Evolutionary conservation across 192 early-diverging fungal species (phyloP).

Genomic region (Funneliformis geosporum): DNA sequence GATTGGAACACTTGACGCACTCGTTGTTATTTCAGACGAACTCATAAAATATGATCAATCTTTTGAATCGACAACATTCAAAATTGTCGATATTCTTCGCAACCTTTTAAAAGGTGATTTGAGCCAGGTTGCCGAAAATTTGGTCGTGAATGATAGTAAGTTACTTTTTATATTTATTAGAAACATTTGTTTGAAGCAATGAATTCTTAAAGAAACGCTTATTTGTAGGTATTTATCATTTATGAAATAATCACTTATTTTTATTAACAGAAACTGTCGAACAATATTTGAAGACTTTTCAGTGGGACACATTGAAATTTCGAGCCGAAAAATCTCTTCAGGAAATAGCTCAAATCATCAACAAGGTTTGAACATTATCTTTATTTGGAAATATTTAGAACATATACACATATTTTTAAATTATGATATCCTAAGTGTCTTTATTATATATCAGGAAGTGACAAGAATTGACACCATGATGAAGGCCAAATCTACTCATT

Average conservation of each 20-base stretch:
- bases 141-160: constrained; percentile 84
- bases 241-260: constrained; percentile 23
- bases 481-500: constrained; percentile 87
- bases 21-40: constrained; percentile 95
- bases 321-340: constrained; percentile 88
- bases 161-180: constrained; percentile 19
- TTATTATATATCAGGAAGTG: constrained; percentile 68
- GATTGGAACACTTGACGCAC: constrained; percentile 94
- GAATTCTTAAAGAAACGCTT: neutral
- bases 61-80: constrained; percentile 73
- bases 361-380: constrained; percentile 57
- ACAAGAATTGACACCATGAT: constrained; percentile 82
- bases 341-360: constrained; percentile 79
- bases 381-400: neutral
- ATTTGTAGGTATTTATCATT: constrained; percentile 10
- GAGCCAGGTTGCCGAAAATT: constrained; percentile 57
- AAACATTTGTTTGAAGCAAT: neutral
- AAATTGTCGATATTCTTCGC: constrained; percentile 85
- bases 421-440: neutral
- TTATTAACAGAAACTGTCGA: constrained; percentile 74
- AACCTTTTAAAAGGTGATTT: constrained; percentile 68
- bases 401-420: neutral
- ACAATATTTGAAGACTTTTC: constrained; percentile 82
- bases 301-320: constrained; percentile 98
- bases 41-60: constrained; percentile 80